These are phyloP conservation scores for Wickerhamiella galacta DNA, from an alignment of 805 yeast species.

Conservation along the genomic window DNA sequence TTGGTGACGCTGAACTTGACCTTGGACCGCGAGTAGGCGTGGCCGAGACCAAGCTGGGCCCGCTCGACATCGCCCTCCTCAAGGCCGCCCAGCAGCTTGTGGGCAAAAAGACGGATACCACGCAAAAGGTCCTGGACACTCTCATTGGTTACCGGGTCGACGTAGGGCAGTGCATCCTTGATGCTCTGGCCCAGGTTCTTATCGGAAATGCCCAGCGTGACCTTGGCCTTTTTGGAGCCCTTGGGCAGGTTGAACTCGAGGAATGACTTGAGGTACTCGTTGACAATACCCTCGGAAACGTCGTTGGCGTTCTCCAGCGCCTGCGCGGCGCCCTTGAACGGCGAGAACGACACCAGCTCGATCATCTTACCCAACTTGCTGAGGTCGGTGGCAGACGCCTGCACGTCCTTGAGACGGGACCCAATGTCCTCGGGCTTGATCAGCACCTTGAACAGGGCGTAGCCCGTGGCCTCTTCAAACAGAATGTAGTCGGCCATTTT, in stretches of 20 bases:
- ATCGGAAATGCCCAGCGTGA: conserved; percentile 79
- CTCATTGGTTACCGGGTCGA: conserved; percentile 83
- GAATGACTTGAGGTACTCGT: conserved; percentile 78
- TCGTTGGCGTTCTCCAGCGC: conserved; percentile 97
- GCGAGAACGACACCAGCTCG: conserved; percentile 88
- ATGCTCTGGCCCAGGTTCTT: conserved; percentile 92
- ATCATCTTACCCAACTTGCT: conserved; percentile 80
- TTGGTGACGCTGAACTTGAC: conserved; percentile 97
- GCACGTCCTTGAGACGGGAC: conserved; percentile 82
- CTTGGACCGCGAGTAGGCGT: conserved; percentile 96
- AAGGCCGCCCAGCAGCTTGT: conserved; percentile 75
- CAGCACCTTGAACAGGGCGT: conserved; percentile 86
- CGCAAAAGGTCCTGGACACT: conserved; percentile 87
- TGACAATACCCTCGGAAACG: conserved; percentile 89
- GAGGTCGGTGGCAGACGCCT: conserved; percentile 72
- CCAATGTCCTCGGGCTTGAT: conserved; percentile 91
- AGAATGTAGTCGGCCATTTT: conserved; percentile 85
- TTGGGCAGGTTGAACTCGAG: conserved; percentile 85
- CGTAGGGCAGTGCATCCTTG: conserved; percentile 74
- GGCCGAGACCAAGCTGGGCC: conserved; percentile 97
- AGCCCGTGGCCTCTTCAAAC: conserved; percentile 97
- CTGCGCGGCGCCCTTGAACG: conserved; percentile 98
- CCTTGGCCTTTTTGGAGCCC: conserved; percentile 47
- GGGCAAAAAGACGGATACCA: conserved; percentile 84
- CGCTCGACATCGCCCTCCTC: conserved; percentile 92